Base-by-base conservation (phyloP, 1,139 yeast species). In the Ogataea hybrid region DNA sequence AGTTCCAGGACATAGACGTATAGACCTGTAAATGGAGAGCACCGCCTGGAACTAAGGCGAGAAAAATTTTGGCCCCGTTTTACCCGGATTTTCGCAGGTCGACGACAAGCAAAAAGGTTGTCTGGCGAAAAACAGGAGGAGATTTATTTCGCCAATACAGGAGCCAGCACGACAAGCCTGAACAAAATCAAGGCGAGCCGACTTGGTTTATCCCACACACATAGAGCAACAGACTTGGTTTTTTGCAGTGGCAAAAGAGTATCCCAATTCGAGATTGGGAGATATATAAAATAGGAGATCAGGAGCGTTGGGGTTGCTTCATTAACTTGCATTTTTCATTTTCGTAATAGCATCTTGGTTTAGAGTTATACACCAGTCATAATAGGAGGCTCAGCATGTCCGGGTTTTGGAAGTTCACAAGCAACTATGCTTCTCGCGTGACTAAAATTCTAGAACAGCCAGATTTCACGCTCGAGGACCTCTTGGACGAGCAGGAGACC, bases 331-430 rank as follows among this genome's bases (percentile, higher is more conserved):
- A 38, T 36, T 23, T 11, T 31, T 37, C 28, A 25, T 32, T 38
- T 32, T 27, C 33, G 28, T 15, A 27, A 22, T 39, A 18, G 42
- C 38, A 33, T 34, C 28, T 22, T 32, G 35, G 35, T 17, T 28
- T 33, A 27, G 15, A 35, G 33, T 32, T 15, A 39, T 33, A 33
- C 20, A 23, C 14, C 25, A n/a, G 10, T 29, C 30, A 39, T 16
- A 23, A 9, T 28, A 17, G 29, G 29, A 22, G 28, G 25, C 28
- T 21, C n/a, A 32, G 10, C 32, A 83, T 83, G 92, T 81, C 90
- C 3, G 84, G 86, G 25, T 90, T 89, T 64, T 90, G 97, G 97
- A 84, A 87, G 63, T 85, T 87, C 65, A 87, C 90, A 43, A 85
- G 83, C 63, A 92, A 88, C 50, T 85, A 85, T 63, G 78, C 89